Evolutionary conservation across 2,329 filamentous ascomycete genomes (phyloP).

Genomic region (Ilyonectria robusta): DNA sequence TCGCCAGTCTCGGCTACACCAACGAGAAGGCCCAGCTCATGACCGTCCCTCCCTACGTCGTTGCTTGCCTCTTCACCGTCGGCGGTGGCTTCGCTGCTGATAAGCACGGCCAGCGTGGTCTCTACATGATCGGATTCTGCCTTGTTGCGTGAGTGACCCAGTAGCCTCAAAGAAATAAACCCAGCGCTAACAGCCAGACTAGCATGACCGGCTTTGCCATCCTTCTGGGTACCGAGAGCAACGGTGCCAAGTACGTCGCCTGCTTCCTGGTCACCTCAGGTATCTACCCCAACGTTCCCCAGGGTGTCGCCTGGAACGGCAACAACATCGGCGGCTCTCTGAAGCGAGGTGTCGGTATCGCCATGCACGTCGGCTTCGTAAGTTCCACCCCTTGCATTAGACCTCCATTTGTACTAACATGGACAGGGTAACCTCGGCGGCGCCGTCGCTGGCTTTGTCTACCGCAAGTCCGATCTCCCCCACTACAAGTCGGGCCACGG

Average conservation of each 20-base stretch:
- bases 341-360: slow-evolving; percentile 69
- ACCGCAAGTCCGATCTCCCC: slow-evolving; percentile 60
- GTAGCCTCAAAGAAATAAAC: background rate
- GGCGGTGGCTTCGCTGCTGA: slow-evolving; percentile 61
- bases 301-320: slow-evolving; percentile 71
- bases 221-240: slow-evolving; percentile 50
- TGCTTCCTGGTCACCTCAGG: slow-evolving; percentile 59
- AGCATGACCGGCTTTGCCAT: slow-evolving; percentile 54
- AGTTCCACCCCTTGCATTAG: slow-evolving; percentile 33
- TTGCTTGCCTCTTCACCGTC: slow-evolving; percentile 55
- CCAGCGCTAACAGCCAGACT: slow-evolving; percentile 30
- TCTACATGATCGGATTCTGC: slow-evolving; percentile 57
- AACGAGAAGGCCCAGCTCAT: slow-evolving; percentile 56
- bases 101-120: slow-evolving; percentile 52
- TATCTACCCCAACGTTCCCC: slow-evolving; percentile 68
- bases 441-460: slow-evolving; percentile 53
- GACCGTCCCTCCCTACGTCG: slow-evolving; percentile 56
- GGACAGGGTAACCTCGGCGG: slow-evolving; percentile 54
- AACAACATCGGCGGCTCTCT: slow-evolving; percentile 70
- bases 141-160: slow-evolving; percentile 50
- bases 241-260: slow-evolving; percentile 62
- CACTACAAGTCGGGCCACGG: slow-evolving; percentile 72
- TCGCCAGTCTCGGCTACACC: slow-evolving; percentile 54
- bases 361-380: slow-evolving; percentile 66
- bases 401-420: slow-evolving; percentile 28